Percentiles rank a stretch among this genome's conserved stretches.
Conservation (phyloP, 2,329 filamentous ascomycete genomes). For the Ilyonectria sp. region DNA sequence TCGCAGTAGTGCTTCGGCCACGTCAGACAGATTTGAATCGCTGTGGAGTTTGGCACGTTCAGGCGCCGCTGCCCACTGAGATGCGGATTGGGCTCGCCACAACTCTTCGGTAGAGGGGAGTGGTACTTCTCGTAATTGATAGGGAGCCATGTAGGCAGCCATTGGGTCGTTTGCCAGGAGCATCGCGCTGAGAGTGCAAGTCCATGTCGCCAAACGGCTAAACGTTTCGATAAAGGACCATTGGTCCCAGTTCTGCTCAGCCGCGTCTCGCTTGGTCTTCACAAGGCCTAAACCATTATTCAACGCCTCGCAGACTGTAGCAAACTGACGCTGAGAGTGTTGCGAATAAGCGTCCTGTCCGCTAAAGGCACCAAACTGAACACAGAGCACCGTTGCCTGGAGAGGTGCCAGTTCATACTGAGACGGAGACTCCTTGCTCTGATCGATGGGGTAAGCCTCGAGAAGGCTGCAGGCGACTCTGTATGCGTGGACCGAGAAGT, state of each 20-base stretch:
- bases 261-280: not conserved
- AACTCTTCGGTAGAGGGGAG: not conserved
- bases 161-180: not conserved
- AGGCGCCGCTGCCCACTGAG: not conserved
- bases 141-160: not conserved
- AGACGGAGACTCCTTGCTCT: not conserved
- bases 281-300: not conserved
- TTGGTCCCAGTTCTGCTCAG: slow-evolving; percentile 4
- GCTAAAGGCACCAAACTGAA: not conserved
- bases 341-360: not conserved
- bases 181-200: not conserved
- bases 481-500: not conserved
- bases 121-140: not conserved
- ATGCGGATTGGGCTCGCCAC: not conserved
- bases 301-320: not conserved
- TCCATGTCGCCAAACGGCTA: not conserved
- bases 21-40: not conserved
- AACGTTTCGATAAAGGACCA: slow-evolving; percentile 3
- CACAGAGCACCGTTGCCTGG: not conserved
- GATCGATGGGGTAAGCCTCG: not conserved
- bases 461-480: not conserved
- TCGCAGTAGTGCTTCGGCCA: not conserved
- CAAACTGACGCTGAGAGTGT: not conserved
- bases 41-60: not conserved
- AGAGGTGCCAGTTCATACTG: not conserved